Base-by-base conservation (phyloP, 176 grass and related monocot genomes). In the Carex cristatella region DNA sequence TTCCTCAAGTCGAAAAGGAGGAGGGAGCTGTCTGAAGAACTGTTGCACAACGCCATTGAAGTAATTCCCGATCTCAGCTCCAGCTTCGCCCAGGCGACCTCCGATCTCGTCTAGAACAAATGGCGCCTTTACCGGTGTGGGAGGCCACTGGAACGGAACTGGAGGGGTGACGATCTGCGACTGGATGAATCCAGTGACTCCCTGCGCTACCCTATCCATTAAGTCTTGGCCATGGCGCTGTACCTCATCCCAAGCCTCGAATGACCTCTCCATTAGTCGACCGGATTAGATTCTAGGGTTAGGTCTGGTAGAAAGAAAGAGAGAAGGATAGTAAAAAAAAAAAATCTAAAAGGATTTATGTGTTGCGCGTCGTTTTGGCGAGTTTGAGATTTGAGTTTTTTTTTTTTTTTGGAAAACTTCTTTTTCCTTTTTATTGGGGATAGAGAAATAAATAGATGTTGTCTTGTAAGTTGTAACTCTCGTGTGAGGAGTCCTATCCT, bases 171-270 rank as follows among this genome's bases (percentile, higher is more conserved):
- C 56, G 57, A 87, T 90, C 74, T 93, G 91, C 71, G 79, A 84
- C 63, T 95, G 92, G 88, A 94, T 90, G 53, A 98, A 85, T 1
- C 96, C 96, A 79, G 90, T 87, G 59, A 99, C 79, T 73, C 93
- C 96, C 85, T 99, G 96, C 71, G 88, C 83, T 38, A 98, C 88
- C 83, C 93, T 93, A 91, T 92, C 88, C 18, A 92, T 88, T 4
- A 98, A 84, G 83, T 98, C 96, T 58, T 92, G 94, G 48, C 94
- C 94, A 59, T 97, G 94, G 69, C 96, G 96, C 91, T 95, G 96
- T 83, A 92, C 87, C 83, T 94, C 96, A 66, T 95, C 93, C 96
- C 93, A 94, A 28, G 91, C 88, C 83, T 95, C 96, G 61, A 98
- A 62, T 18, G 96, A 91, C 85, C 90, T 90, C 96, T 98, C 96